Conservation (phyloP, 2,329 filamentous ascomycete species). For the Chaetomiaceae sp. region DNA sequence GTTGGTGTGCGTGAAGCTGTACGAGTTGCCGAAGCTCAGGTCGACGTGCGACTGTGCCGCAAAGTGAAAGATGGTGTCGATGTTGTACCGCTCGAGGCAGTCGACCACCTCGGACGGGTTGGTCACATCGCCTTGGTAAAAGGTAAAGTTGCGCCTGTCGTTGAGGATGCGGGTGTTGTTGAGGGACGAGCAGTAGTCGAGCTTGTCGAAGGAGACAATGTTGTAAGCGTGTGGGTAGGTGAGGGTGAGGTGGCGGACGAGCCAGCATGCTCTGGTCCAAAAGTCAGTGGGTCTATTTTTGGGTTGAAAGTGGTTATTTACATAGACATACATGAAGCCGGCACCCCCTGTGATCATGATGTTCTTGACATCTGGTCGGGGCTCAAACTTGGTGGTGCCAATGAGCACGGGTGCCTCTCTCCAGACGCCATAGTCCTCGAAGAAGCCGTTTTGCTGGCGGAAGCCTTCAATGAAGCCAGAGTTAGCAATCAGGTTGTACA, state of each 20-base stretch:
- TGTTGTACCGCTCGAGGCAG: slow-evolving; percentile 64
- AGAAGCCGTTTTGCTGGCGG: slow-evolving; percentile 36
- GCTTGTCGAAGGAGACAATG: slow-evolving; percentile 77
- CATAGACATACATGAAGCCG: slow-evolving; percentile 77
- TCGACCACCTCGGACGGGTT: slow-evolving; percentile 64
- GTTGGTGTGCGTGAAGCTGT: slow-evolving; percentile 75
- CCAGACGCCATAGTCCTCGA: slow-evolving; percentile 62
- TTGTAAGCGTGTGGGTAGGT: slow-evolving; percentile 72
- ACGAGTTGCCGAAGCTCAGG: slow-evolving; percentile 76
- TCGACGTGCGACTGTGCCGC: slow-evolving; percentile 84
- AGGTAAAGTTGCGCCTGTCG: slow-evolving; percentile 66
- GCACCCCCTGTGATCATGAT: slow-evolving; percentile 82
- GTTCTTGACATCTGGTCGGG: slow-evolving; percentile 65
- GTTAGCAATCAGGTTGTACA: neutral
- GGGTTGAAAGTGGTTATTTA: no score
- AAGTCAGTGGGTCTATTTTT: neutral
- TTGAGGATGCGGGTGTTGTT: slow-evolving; percentile 72
- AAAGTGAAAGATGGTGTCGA: slow-evolving; percentile 80
- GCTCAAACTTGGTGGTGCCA: slow-evolving; percentile 66
- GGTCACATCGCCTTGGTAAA: slow-evolving; percentile 75
- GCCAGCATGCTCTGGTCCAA: slow-evolving; percentile 66
- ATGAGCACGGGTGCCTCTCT: slow-evolving; percentile 64
- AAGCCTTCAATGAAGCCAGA: slow-evolving; percentile 9
- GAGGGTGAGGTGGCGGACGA: slow-evolving; percentile 70
- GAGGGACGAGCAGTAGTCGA: slow-evolving; percentile 75